phyloP scores from a whole-genome alignment of 768 basidiomycete genomes.

The Mycena vitilis region DNA sequence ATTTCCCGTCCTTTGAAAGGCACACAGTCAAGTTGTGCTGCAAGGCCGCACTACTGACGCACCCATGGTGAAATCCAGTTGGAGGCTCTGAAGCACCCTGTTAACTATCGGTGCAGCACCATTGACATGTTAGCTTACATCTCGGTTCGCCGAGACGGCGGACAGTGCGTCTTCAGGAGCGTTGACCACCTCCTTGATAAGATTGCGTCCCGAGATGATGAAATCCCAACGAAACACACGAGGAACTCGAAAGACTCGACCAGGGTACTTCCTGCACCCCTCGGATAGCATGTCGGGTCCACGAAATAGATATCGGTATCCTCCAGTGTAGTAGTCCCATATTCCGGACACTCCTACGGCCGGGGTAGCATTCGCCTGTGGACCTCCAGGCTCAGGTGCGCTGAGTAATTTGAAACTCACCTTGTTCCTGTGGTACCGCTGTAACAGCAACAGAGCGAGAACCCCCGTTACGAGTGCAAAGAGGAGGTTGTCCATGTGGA shows the following conservation, averaged over 20 bases:
- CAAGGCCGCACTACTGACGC: no score
- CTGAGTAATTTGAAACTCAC: no score
- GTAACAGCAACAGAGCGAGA: no score
- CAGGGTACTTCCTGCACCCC: constrained; percentile 6
- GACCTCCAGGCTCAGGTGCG: no score
- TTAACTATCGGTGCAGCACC: neutral
- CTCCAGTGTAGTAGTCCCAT: neutral
- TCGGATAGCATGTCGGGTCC: constrained; percentile 1
- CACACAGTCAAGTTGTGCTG: no score
- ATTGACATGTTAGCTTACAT: constrained; percentile 5
- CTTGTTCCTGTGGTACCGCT: no score
- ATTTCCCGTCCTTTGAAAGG: no score
- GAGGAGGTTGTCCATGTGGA: no score
- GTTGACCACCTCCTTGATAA: constrained; percentile 4
- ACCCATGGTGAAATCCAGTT: neutral
- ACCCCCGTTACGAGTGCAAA: no score
- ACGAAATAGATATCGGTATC: neutral
- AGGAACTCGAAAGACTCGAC: constrained; percentile 15
- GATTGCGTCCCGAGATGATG: constrained; percentile 1
- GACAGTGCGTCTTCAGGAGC: constrained; percentile 14
- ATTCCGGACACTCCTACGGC: neutral
- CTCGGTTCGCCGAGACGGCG: neutral
- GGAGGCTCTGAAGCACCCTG: neutral
- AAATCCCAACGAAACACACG: constrained; percentile 10
- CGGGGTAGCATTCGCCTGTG: neutral